Base-by-base conservation (phyloP, 257 asterid species). In the Agastache rugosa region DNA sequence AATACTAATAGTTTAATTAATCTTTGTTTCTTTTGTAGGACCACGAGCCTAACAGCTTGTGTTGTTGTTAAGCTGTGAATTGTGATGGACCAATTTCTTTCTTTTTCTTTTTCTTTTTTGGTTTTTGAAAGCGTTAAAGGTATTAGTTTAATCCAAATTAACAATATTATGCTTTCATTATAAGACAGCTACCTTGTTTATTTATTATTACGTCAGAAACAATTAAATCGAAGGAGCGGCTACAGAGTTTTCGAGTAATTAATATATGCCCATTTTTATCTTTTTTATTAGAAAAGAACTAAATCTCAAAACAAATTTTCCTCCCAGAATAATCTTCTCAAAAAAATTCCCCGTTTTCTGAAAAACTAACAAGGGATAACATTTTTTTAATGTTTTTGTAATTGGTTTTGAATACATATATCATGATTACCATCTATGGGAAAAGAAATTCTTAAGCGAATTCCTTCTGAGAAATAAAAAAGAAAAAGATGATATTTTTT, bases 21-120 rank as follows among this genome's bases (percentile, higher is more conserved):
- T 23, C 2, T 51, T 10, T 62, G 37, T 63, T 48, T 48, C 17
- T n/a, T 55, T 42, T 17, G 2, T 45, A 56, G 63, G 68, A 63
- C 59, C 61, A 64, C 54, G 47, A 22, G 55, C 41, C 59, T 42
- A 27, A 41, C 66, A 51, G 72, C 66, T 22, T 73, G 34, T 25
- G 58, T 44, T 22, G 39, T 65, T 53, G 2, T 35, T 19, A 22
- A n/a, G 9, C 51, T 11, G 44, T 25, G 27, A 31, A 4, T 45
- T 45, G 34, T 41, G 27, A 48, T 61, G 35, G 25, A 17, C 51
- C 12, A 27, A 1, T 12, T 64, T 48, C 19, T 15, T 10, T 11
- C 25, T 25, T 37, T 53, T 15, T 8, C 11, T 27, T 8, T 62
- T 42, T 63, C 25, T n/a, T 51, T 63, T 50, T 15, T 23, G 66